Evolutionary conservation across 768 basidiomycete species (phyloP), one percentile per base, ranked within the genome.

Genomic region (Termitomyces sp.): DNA sequence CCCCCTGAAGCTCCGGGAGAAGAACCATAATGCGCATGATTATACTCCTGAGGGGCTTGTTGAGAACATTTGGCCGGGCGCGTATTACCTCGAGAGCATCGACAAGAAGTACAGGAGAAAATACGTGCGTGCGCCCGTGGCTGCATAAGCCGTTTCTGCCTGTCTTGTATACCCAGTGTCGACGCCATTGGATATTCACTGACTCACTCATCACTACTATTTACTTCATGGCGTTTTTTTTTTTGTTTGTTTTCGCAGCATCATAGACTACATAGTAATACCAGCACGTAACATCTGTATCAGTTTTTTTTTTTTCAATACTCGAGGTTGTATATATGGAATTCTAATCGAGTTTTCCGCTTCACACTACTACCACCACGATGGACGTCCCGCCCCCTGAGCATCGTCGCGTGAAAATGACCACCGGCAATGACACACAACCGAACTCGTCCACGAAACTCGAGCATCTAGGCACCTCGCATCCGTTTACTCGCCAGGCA

Each of bases 1-100:
- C n/a, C n/a, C n/a, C n/a, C n/a, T n/a, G n/a, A n/a, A 95, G 94
- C 86, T 98, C 52, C 92, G 96, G 42, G 96, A 98, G 77, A 87
- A 91, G 76, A 96, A 95, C 80, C 94, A 98, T 81, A 96, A 95
- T 65, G 85, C 92, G 16, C 84, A 80, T 26, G 79, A 85, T 64
- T 99, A 91, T 77, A 82, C 82, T 3, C 97, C 97, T 13, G 79
- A 83, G 51, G 97, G 97, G 46, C 86, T 85, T 24, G 72, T 94
- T 58, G 90, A 94, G 60, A 89, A 97, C 81, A 88, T 99, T 71
- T 94, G 92, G 90, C 87, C 90, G 4, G 94, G 94, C 46, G 79
- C 88, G 20, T 98, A 88, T 78, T 98, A 98, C 81, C 89, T 99
- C 63, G 87, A 88, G 61, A 82, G 79, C 68, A 87, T 96, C 65